Conservation (phyloP, 2,329 filamentous ascomycete species). For the Aspergillus glaucus region DNA sequence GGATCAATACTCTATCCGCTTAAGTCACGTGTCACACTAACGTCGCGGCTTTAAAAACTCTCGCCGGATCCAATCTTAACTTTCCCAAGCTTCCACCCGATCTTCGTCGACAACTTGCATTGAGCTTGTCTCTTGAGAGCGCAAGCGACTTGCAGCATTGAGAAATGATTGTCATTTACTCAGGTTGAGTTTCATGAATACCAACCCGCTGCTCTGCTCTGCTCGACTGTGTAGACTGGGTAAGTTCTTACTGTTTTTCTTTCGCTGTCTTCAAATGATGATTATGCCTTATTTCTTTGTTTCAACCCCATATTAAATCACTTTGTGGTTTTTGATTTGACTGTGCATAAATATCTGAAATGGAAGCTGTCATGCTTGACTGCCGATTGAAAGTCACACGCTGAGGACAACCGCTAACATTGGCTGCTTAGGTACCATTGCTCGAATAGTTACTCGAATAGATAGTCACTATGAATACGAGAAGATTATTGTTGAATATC, state of each 20-base stretch:
- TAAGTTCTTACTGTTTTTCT: slow-evolving; percentile 5
- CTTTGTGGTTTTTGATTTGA: slow-evolving; percentile 24
- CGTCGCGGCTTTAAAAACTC: slow-evolving; percentile 12
- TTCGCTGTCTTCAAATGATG: slow-evolving; percentile 18
- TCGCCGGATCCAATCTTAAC: slow-evolving; percentile 6
- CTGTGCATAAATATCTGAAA: slow-evolving; percentile 24
- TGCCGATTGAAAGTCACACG: background rate
- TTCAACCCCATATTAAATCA: slow-evolving; percentile 36
- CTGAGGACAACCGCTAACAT: too few relatives aligned
- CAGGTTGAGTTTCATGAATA: background rate
- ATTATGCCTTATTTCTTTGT: slow-evolving; percentile 32
- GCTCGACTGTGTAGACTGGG: slow-evolving; percentile 1
- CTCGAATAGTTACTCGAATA: too few relatives aligned
- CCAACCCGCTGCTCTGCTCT: slow-evolving; percentile 1
- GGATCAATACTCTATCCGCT: slow-evolving; percentile 11
- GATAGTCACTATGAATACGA: too few relatives aligned
- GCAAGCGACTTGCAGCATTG: background rate
- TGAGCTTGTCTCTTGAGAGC: background rate
- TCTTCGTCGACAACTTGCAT: background rate
- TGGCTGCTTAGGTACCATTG: too few relatives aligned
- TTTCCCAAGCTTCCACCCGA: slow-evolving; percentile 1
- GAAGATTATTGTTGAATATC: too few relatives aligned
- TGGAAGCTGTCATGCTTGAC: background rate
- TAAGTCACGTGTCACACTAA: slow-evolving; percentile 19
- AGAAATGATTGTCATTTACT: background rate